Base-by-base conservation (phyloP, 2,329 filamentous ascomycete genomes). In the Penicillium brasilianum region DNA sequence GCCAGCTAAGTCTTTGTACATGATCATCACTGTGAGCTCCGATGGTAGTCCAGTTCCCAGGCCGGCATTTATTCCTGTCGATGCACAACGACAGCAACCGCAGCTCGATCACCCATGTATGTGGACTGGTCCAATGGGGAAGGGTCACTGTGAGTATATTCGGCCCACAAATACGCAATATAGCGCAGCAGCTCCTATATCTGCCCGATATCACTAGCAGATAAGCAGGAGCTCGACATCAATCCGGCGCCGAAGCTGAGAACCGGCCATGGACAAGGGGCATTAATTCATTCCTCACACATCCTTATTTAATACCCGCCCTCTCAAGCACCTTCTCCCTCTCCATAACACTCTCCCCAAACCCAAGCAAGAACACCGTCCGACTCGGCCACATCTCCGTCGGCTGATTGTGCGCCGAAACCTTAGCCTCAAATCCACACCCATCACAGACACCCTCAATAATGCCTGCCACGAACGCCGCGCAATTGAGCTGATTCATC, bases 401-500 rank as follows among this genome's bases (percentile, higher is more conserved):
- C 46, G 76, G 82, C 32, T 85, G 88, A 64, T 88, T 92, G 76
- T 99, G 95, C 68, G 95, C 94, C 61, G 90, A 95, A 20, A 98
- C 95, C 64, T 90, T 88, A 0, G 92, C 94, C 50, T 90, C 88
- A 74, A 97, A 97, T 7, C 90, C 93, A 44, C 91, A 92, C 9
- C 93, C 94, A 78, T 98, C 95, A 77, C 95, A 97, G 11, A 97
- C 89, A 22, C 95, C 95, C 83, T 99, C 95, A 59, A 99, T 89
- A 65, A 99, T 90, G 18, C 95, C 95, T 0, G 95, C 95, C 20
- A 97, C 93, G 74, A 91, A 99, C 10, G 95, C 95, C 18, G 94
- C 95, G 78, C 94, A 97, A 77, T 97, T 98, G 72, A 99, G 84
- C 85, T 95, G 91, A 78, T 87, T 93, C 91, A 99, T 96, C 80